Evolutionary conservation across 768 basidiomycete genomes (phyloP).

Genomic region (Lentinula sp.): DNA sequence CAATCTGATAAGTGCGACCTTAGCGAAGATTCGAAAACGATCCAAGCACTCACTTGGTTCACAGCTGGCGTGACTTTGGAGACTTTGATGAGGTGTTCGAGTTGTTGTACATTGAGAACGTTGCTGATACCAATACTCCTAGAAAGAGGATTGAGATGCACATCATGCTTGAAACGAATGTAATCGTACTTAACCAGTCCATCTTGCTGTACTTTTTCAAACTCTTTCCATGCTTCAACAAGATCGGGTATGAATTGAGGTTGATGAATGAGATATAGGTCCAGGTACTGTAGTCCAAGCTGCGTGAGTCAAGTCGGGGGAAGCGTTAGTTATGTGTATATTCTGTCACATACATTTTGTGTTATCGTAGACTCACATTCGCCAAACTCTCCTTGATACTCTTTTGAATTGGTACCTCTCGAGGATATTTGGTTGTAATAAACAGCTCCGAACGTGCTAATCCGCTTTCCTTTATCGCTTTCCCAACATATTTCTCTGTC

Average conservation of each 20-base stretch:
- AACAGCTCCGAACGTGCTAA: constrained; percentile 38
- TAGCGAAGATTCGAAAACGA: not conserved
- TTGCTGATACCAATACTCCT: constrained; percentile 84
- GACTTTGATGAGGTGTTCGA: constrained; percentile 58
- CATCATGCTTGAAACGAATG: not conserved
- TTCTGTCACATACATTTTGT: not conserved
- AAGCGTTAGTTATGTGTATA: not conserved
- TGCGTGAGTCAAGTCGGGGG: constrained; percentile 17
- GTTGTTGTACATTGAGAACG: constrained; percentile 29
- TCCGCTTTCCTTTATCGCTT: constrained; percentile 40
- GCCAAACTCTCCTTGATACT: constrained; percentile 41
- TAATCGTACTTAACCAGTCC: constrained; percentile 32
- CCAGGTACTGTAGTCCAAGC: constrained; percentile 57
- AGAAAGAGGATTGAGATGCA: constrained; percentile 4
- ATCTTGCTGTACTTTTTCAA: constrained; percentile 46
- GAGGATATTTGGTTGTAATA: constrained; percentile 51
- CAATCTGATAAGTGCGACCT: constrained; percentile 28
- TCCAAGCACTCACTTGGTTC: constrained; percentile 44
- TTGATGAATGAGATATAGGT: constrained; percentile 66
- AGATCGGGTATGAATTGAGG: constrained; percentile 31
- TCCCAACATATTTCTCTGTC: constrained; percentile 27
- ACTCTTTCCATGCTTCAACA: constrained; percentile 43
- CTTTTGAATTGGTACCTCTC: constrained; percentile 28
- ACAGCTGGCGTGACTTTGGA: constrained; percentile 58
- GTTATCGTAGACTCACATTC: constrained; percentile 28